These are phyloP conservation scores for Oemleria cerasiformis DNA, from an alignment of 306 rosid species.

Conservation along the genomic window DNA sequence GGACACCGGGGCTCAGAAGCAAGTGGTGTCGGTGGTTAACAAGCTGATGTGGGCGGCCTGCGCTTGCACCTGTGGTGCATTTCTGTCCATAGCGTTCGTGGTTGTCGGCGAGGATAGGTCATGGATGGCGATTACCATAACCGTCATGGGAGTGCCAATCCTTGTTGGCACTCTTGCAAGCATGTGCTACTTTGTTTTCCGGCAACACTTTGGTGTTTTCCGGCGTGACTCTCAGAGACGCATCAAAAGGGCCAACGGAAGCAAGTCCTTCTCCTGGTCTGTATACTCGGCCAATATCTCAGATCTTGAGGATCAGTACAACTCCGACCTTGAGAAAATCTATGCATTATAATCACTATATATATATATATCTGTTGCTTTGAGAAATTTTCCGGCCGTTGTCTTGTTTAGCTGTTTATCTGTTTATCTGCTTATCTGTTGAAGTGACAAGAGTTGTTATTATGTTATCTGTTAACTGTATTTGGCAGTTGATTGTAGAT, in stretches of 20 bases:
- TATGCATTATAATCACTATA: conserved; percentile 51
- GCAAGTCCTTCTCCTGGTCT: conserved; percentile 92
- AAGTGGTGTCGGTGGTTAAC: conserved; percentile 89
- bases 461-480: neutral
- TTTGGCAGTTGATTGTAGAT: neutral
- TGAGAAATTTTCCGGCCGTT: neutral
- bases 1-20: conserved; percentile 93
- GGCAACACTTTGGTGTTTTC: conserved; percentile 67
- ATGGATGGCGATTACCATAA: conserved; percentile 87
- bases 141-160: conserved; percentile 67
- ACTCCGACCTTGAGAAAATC: conserved; percentile 81
- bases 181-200: conserved; percentile 86
- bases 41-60: conserved; percentile 98
- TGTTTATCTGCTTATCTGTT: no score
- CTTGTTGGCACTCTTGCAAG: conserved; percentile 80
- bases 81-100: conserved; percentile 66
- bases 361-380: neutral
- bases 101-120: conserved; percentile 55
- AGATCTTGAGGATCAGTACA: conserved; percentile 67
- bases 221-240: conserved; percentile 75
- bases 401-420: neutral
- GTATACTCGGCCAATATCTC: conserved; percentile 74
- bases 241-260: conserved; percentile 72
- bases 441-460: neutral
- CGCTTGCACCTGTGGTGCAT: conserved; percentile 91